Evolutionary conservation across 352 stramenopile genomes (phyloP), one percentile per base, ranked within the genome.

Genomic region (Pythium insidiosum): DNA sequence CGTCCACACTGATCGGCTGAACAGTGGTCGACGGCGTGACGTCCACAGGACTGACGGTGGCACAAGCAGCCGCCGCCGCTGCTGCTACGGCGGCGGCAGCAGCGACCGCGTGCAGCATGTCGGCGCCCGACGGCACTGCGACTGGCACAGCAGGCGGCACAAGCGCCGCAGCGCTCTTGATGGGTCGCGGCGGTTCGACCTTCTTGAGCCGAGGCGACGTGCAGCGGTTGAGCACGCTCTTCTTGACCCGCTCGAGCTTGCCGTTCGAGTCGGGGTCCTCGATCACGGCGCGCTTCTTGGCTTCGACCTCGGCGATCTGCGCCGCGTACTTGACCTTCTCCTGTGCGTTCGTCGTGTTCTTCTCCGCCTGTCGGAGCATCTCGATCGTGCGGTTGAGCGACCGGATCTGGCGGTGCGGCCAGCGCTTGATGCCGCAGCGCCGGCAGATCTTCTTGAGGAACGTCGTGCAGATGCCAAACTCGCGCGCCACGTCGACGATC

Each of bases 361-460:
- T 61, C 43, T 82, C 63, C 12, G 77, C 72, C 28, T 84, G 68
- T 16, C 65, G 66, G n/a, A 88, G 61, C 74, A 88, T 88, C 56
- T 84, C 55, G 28, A 85, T 79, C 22, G 75, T 85, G 16, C 75
- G 63, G 25, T 60, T 66, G n/a, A 88, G 48, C 29, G 75, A 88
- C 1, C 70, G 67, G 39, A 85, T 80, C 44, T 86, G 73, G 19
- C 73, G 67, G 40, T 86, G 73, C 22, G 73, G 73, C 69, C 73
- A 83, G n/a, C 73, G 61, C 47, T 79, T 79, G 49, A 86, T 79
- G 30, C 69, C 73, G 44, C 55, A 71, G 6, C 68, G 68, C 0
- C 74, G 71, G 34, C 74, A 87, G 22, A 84, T 84, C 41, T 84
- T 84, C 60, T 87, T 87, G 20, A 87, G 53, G 29, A 85, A 83